phyloP scores from a whole-genome alignment of 495 filamentous ascomycete genomes.

The Daldinia decipiens region DNA sequence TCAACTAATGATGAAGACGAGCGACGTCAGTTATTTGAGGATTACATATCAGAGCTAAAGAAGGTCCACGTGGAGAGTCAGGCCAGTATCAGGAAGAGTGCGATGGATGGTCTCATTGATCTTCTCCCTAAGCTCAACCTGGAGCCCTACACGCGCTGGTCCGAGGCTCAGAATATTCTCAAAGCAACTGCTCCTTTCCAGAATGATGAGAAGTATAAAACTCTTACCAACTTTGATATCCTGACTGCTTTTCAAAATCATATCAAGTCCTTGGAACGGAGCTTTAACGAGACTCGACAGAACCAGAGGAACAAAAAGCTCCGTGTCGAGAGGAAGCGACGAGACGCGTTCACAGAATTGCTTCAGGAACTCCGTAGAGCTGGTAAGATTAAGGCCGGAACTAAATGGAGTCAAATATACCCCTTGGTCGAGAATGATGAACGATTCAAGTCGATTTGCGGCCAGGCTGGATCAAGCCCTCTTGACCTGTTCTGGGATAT shows the following conservation, averaged over 20 bases:
- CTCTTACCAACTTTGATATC: constrained; percentile 88
- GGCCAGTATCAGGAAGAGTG: constrained; percentile 74
- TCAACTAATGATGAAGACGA: constrained; percentile 89
- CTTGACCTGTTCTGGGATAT: constrained; percentile 97
- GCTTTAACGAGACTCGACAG: constrained; percentile 88
- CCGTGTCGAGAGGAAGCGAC: constrained; percentile 83
- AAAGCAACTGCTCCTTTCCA: constrained; percentile 81
- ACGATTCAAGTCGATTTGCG: constrained; percentile 85
- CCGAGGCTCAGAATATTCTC: constrained; percentile 85
- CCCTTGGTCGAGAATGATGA: constrained; percentile 82
- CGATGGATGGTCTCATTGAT: constrained; percentile 83
- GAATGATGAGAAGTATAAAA: constrained; percentile 86
- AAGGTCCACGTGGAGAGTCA: constrained; percentile 81
- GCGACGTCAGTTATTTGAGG: constrained; percentile 91
- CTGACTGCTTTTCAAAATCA: constrained; percentile 94
- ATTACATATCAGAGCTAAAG: constrained; percentile 87
- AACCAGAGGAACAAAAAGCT: constrained; percentile 82
- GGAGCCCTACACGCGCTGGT: constrained; percentile 95
- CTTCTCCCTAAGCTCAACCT: constrained; percentile 86
- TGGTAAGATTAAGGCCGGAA: constrained; percentile 88
- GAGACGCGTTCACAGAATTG: constrained; percentile 80
- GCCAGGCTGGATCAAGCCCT: constrained; percentile 87
- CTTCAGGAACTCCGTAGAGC: constrained; percentile 76
- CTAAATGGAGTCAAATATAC: constrained; percentile 88
- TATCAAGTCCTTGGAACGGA: constrained; percentile 88